Conservation (phyloP, 2,329 filamentous ascomycete species). For the Lachnellula willkommii region DNA sequence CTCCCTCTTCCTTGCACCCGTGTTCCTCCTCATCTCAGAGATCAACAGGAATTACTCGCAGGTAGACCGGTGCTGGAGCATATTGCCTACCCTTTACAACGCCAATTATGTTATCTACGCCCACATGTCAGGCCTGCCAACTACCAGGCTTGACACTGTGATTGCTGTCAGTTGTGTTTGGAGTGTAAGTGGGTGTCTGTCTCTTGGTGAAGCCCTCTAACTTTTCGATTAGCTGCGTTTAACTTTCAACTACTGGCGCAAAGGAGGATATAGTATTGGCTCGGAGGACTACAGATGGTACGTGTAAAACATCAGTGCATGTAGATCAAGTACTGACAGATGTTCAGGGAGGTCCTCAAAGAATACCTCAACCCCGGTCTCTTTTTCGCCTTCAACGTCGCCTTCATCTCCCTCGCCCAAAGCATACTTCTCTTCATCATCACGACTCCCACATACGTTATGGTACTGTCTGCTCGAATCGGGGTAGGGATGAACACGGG, state of each 20-base stretch:
- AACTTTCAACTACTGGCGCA: slow-evolving; percentile 96
- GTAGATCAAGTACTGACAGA: slow-evolving; percentile 3
- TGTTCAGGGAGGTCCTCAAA: slow-evolving; percentile 63
- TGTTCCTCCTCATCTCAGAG: slow-evolving; percentile 75
- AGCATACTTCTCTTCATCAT: slow-evolving; percentile 75
- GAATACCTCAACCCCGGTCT: slow-evolving; percentile 51
- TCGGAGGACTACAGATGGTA: slow-evolving; percentile 93
- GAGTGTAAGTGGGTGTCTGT: slow-evolving; percentile 55
- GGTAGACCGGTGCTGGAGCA: slow-evolving; percentile 86
- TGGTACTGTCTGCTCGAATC: slow-evolving; percentile 67
- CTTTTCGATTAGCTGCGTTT: slow-evolving; percentile 55
- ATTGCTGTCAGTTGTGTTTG: slow-evolving; percentile 67
- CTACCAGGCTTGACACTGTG: slow-evolving; percentile 65
- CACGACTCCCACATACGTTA: slow-evolving; percentile 75
- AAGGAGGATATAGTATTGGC: slow-evolving; percentile 81
- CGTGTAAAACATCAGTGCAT: slow-evolving; percentile 9
- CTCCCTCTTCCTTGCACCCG: slow-evolving; percentile 61
- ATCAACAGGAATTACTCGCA: slow-evolving; percentile 95
- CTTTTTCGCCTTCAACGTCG: slow-evolving; percentile 80
- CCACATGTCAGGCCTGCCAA: slow-evolving; percentile 64
- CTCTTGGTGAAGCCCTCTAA: slow-evolving; percentile 5
- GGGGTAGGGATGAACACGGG: slow-evolving; percentile 47
- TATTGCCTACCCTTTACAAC: slow-evolving; percentile 83
- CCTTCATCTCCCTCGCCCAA: slow-evolving; percentile 85
- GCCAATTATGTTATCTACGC: slow-evolving; percentile 82